Evolutionary conservation across 192 early-diverging fungal species (phyloP).

Genomic region (Chytriomyces sp.): DNA sequence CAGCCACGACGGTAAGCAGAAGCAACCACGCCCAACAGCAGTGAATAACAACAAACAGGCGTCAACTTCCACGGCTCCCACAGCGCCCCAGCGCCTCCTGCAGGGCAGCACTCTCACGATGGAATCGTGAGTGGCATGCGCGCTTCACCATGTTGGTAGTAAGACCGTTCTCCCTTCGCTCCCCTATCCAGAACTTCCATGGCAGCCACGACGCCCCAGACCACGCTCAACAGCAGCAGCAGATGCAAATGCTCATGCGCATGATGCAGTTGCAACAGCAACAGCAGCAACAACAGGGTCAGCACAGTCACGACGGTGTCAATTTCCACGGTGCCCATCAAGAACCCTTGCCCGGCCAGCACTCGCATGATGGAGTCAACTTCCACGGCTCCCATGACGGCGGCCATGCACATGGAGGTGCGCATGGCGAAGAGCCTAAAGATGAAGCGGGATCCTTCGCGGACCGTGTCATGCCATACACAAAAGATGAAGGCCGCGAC

Average conservation of each 20-base stretch:
- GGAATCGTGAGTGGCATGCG: constrained; percentile 2
- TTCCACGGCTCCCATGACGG: constrained; percentile 30
- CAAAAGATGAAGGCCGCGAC: constrained; percentile 70
- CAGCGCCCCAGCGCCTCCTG: background rate
- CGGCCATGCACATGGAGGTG: constrained; percentile 31
- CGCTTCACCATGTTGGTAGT: background rate
- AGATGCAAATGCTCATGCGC: constrained; percentile 17
- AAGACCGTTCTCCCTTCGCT: background rate
- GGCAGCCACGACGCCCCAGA: constrained; percentile 9
- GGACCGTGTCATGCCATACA: constrained; percentile 62
- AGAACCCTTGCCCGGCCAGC: constrained; percentile 15
- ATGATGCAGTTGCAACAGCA: constrained; percentile 24
- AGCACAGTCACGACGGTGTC: constrained; percentile 7
- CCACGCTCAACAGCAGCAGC: constrained; percentile 7
- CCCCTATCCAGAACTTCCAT: constrained; percentile 12
- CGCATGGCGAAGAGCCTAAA: constrained; percentile 74
- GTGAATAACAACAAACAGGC: constrained; percentile 8
- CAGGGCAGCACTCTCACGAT: constrained; percentile 37
- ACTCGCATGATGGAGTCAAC: constrained; percentile 33
- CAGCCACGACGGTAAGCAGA: constrained; percentile 34
- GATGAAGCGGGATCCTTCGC: constrained; percentile 84
- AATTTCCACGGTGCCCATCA: constrained; percentile 22
- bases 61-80: constrained; percentile 30
- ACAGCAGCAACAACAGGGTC: constrained; percentile 4
- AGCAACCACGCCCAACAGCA: background rate